These are phyloP conservation scores for Penicillium decumbens DNA, from an alignment of 2,329 filamentous ascomycete species.

Conservation along the genomic window DNA sequence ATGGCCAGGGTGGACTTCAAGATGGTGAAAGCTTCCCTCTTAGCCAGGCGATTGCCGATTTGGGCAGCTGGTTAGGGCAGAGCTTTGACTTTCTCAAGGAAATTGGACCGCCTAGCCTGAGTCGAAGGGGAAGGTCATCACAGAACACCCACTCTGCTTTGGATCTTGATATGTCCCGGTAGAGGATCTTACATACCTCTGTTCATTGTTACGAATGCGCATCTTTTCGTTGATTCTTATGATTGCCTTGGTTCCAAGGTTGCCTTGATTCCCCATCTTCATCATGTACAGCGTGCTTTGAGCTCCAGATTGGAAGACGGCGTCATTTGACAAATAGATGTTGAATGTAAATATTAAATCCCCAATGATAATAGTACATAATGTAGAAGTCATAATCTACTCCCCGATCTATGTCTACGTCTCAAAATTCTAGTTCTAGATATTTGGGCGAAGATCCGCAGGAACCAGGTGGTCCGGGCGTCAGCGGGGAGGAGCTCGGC, in stretches of 20 bases:
- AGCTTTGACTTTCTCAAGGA: conserved; percentile 43
- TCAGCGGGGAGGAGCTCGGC: conserved; percentile 4
- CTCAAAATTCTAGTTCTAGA: too few relatives aligned
- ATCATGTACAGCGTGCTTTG: not conserved
- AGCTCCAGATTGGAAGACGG: not conserved
- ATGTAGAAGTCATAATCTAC: not conserved
- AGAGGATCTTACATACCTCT: not conserved
- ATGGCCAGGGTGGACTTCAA: conserved; percentile 31
- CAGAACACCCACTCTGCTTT: conserved; percentile 7
- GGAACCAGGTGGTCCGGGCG: conserved; percentile 12
- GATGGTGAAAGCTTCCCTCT: conserved; percentile 40
- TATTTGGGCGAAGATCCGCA: not conserved
- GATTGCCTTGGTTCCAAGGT: not conserved
- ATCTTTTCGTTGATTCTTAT: not conserved
- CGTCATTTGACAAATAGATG: not conserved
- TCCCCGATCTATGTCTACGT: not conserved
- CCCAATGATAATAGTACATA: not conserved
- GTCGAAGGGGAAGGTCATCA: conserved; percentile 11
- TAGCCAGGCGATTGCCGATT: conserved; percentile 43
- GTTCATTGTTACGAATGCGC: not conserved
- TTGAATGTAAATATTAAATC: not conserved
- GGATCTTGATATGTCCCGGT: conserved; percentile 16
- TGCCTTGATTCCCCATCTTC: conserved; percentile 1
- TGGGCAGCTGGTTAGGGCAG: conserved; percentile 44
- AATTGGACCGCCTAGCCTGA: conserved; percentile 16